Percentiles rank a stretch among this genome's conserved stretches.
These are phyloP conservation scores for Jackrogersella minutella DNA, from an alignment of 495 filamentous ascomycete species.

Conservation along the genomic window DNA sequence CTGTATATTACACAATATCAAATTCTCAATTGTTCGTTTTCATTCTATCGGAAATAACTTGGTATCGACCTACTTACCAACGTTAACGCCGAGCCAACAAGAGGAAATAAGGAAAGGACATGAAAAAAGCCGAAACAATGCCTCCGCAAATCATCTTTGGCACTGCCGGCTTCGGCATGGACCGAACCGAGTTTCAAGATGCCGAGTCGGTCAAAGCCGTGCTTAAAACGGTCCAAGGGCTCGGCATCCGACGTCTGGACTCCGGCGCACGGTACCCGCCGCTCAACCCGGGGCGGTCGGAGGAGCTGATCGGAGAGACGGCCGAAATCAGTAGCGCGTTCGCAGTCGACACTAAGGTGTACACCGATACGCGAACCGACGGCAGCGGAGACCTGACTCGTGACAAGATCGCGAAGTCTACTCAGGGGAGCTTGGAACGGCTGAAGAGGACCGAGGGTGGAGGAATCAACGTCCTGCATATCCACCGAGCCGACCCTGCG, in stretches of 20 bases:
- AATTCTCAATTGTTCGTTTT: too few species aligned
- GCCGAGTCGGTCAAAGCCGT: conserved; percentile 38
- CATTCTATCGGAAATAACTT: too few species aligned
- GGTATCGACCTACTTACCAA: too few species aligned
- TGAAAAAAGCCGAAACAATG: conserved; percentile 22
- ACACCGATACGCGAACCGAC: conserved; percentile 35
- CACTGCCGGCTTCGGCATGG: conserved; percentile 48
- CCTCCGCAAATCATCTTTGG: conserved; percentile 48
- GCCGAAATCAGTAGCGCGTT: conserved; percentile 43
- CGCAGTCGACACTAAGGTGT: conserved; percentile 55
- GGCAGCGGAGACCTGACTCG: conserved; percentile 31
- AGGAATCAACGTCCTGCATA: conserved; percentile 40
- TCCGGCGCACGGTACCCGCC: conserved; percentile 58
- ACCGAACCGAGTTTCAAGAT: conserved; percentile 35
- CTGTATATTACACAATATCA: too few species aligned
- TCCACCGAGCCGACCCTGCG: conserved; percentile 47
- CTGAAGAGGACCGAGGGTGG: conserved; percentile 19
- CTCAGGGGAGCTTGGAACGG: conserved; percentile 25
- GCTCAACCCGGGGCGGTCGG: conserved; percentile 50
- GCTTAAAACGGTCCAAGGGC: conserved; percentile 38
- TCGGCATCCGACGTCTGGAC: conserved; percentile 52
- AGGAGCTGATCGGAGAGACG: conserved; percentile 54
- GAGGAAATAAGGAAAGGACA: neutral
- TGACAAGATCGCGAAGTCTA: conserved; percentile 18
- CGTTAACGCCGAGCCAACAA: neutral